Evolutionary conservation across 2,329 filamentous ascomycete genomes (phyloP).

Genomic region (Pseudogymnoascus verrucosus): DNA sequence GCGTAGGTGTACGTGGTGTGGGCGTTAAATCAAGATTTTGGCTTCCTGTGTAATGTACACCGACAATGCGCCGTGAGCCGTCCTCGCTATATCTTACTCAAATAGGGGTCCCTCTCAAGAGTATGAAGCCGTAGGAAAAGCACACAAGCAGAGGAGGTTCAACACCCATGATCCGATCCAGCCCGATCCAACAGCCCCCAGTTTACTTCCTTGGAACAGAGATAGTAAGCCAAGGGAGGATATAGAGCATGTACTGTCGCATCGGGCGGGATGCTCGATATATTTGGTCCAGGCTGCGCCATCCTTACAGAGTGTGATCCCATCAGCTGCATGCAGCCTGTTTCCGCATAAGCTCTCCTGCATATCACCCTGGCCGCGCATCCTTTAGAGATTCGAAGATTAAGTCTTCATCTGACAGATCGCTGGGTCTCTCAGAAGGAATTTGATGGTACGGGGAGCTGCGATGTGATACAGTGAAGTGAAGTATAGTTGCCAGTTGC

Average conservation of each 20-base stretch:
- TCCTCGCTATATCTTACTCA: not conserved
- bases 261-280: not conserved
- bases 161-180: not conserved
- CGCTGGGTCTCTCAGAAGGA: not conserved
- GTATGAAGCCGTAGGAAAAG: not conserved
- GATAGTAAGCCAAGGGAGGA: not conserved
- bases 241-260: not conserved
- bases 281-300: conserved; percentile 3
- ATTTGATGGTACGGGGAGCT: not conserved
- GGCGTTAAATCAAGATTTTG: not conserved
- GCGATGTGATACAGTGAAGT: not conserved
- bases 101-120: not conserved
- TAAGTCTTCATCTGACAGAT: conserved; percentile 6
- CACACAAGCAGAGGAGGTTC: not conserved
- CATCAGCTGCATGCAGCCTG: conserved; percentile 6
- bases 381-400: conserved; percentile 4
- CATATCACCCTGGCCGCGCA: not conserved
- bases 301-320: not conserved
- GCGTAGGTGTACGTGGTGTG: not conserved
- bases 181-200: not conserved
- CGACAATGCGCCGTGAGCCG: not conserved
- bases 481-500: not conserved
- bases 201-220: not conserved
- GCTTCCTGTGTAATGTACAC: not conserved
- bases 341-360: conserved; percentile 6